phyloP scores from a whole-genome alignment of 2,329 filamentous ascomycete genomes.

The Aspergillus latus region DNA sequence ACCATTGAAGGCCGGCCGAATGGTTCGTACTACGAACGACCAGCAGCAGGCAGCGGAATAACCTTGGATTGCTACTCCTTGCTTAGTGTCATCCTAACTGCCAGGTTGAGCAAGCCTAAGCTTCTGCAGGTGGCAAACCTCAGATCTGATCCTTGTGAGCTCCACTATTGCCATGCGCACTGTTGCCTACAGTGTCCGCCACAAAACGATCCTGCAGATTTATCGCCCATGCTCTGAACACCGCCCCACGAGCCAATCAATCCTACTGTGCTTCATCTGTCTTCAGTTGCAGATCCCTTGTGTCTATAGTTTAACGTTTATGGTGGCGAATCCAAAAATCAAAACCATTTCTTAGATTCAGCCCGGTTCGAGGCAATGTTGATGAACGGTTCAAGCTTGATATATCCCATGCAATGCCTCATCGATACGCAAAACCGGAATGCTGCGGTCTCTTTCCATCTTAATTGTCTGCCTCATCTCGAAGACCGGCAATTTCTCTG shows the following conservation, averaged over 20 bases:
- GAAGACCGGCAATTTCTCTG: background rate
- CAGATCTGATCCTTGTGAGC: background rate
- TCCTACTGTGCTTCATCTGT: background rate
- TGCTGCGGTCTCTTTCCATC: background rate
- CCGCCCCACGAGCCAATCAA: background rate
- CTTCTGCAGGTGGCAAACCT: slow-evolving; percentile 1
- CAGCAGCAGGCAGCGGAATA: background rate
- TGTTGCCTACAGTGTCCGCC: background rate
- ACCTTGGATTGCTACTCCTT: background rate
- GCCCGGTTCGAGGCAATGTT: background rate
- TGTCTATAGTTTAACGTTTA: background rate
- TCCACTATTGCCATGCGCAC: background rate
- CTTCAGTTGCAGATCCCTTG: slow-evolving; percentile 3
- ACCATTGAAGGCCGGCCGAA: background rate
- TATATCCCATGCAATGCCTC: background rate
- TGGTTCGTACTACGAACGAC: background rate
- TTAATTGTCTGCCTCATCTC: background rate
- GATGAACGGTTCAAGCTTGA: background rate
- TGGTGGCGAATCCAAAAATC: slow-evolving; percentile 3
- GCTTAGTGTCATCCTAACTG: background rate
- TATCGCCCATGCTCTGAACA: background rate
- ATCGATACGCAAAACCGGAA: background rate
- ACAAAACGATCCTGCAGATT: slow-evolving; percentile 14
- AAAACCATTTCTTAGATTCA: background rate
- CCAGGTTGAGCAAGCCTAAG: background rate